Conservation (phyloP, 208 protist species). For the Angomonas deanei region DNA sequence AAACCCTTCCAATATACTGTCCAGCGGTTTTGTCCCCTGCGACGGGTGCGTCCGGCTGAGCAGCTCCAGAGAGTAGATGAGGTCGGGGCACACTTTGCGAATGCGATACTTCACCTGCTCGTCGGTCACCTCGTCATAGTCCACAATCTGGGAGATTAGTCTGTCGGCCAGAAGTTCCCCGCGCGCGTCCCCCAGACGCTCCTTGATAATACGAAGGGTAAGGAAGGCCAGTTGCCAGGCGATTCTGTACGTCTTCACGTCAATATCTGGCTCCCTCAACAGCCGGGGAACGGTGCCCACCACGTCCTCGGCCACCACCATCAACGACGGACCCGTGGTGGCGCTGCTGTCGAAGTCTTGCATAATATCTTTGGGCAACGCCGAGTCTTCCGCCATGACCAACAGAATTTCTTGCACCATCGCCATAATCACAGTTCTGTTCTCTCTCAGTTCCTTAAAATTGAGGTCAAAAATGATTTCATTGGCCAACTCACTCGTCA, state of each 20-base stretch:
- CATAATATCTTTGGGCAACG: slow-evolving; percentile 33
- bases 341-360: slow-evolving; percentile 29
- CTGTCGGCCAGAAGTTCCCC: slow-evolving; percentile 20
- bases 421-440: slow-evolving; percentile 37
- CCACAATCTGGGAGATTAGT: slow-evolving; percentile 38
- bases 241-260: slow-evolving; percentile 44
- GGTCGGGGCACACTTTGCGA: slow-evolving; percentile 38
- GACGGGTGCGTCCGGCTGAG: slow-evolving; percentile 45
- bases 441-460: slow-evolving; percentile 52
- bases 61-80: slow-evolving; percentile 41
- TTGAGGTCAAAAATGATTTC: slow-evolving; percentile 64
- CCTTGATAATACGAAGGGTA: slow-evolving; percentile 32
- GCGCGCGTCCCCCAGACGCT: slow-evolving; percentile 11
- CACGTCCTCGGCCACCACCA: slow-evolving; percentile 14
- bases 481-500: slow-evolving; percentile 41
- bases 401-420: slow-evolving; percentile 58
- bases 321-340: slow-evolving; percentile 10
- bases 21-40: slow-evolving; percentile 16
- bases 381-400: slow-evolving; percentile 52
- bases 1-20: slow-evolving; percentile 33
- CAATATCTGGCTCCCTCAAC: slow-evolving; percentile 33
- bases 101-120: slow-evolving; percentile 31
- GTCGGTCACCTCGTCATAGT: slow-evolving; percentile 27
- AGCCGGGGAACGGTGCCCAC: slow-evolving; percentile 52
- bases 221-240: slow-evolving; percentile 62